Evolutionary conservation across 495 filamentous ascomycete species (phyloP).

Genomic region (Penicillium odoratum): DNA sequence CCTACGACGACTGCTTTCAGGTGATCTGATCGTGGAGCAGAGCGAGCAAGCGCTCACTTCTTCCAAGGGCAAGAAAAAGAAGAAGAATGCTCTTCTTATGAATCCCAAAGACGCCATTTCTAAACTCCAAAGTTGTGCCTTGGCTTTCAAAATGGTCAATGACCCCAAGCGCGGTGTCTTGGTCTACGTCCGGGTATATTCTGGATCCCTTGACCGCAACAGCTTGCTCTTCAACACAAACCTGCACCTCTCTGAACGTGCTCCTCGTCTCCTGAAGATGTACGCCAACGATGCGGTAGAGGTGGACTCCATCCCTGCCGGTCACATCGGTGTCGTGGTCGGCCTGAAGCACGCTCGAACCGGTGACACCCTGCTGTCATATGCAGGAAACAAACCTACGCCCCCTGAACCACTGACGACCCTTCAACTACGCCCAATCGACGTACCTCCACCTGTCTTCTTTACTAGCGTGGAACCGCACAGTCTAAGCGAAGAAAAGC

Average conservation of each 20-base stretch:
- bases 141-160: conserved; percentile 97
- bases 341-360: conserved; percentile 89
- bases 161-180: conserved; percentile 83
- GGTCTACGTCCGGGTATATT: conserved; percentile 91
- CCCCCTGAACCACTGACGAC: conserved; percentile 69
- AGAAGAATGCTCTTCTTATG: conserved; percentile 27
- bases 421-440: conserved; percentile 83
- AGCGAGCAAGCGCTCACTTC: conserved; percentile 35
- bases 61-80: conserved; percentile 46
- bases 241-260: conserved; percentile 76
- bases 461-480: conserved; percentile 91
- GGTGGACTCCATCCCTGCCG: conserved; percentile 72
- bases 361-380: conserved; percentile 86
- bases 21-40: conserved; percentile 47
- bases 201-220: conserved; percentile 72
- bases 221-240: conserved; percentile 84
- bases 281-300: conserved; percentile 88
- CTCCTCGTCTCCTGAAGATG: conserved; percentile 82
- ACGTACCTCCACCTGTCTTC: conserved; percentile 91
- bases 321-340: conserved; percentile 94
- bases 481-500: conserved; percentile 73
- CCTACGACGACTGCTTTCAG: conserved; percentile 53
- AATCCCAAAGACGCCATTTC: conserved; percentile 57
- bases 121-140: conserved; percentile 72
- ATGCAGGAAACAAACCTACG: conserved; percentile 58